Percentiles rank a stretch among this genome's conserved stretches.
Evolutionary conservation across 73 alveolate genomes (phyloP).

Genomic region (Blepharisma stoltei): DNA sequence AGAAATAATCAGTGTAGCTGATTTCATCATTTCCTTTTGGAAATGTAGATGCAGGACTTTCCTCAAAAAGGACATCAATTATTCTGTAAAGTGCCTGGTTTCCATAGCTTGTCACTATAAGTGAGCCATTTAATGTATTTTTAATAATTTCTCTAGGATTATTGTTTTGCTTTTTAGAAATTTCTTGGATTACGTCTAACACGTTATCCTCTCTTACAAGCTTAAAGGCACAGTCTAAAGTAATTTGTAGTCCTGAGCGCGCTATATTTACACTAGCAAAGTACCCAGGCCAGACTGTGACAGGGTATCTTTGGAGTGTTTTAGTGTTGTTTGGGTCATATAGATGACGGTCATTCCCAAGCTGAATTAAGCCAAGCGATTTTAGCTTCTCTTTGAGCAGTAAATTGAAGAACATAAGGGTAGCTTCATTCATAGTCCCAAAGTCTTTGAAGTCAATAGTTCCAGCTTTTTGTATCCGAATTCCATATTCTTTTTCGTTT

Average conservation of each 20-base stretch:
- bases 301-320: conserved; percentile 4
- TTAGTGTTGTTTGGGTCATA: conserved; percentile 7
- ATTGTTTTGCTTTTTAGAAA: background rate
- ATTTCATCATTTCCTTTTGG: background rate
- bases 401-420: background rate
- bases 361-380: background rate
- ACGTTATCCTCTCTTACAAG: conserved; percentile 58
- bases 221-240: conserved; percentile 52
- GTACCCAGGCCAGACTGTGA: conserved; percentile 34
- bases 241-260: conserved; percentile 46
- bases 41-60: background rate
- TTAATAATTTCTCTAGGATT: background rate
- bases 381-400: background rate
- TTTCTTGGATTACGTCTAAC: conserved; percentile 40
- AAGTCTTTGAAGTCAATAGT: background rate
- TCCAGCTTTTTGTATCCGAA: background rate
- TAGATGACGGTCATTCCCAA: background rate
- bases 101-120: conserved; percentile 8
- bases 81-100: background rate
- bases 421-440: background rate
- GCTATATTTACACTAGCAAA: conserved; percentile 32
- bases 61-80: conserved; percentile 9
- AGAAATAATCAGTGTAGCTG: background rate
- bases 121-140: background rate
- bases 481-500: background rate